Conservation (phyloP, 345 rosid species). For the Eucalyptus polyanthemos region DNA sequence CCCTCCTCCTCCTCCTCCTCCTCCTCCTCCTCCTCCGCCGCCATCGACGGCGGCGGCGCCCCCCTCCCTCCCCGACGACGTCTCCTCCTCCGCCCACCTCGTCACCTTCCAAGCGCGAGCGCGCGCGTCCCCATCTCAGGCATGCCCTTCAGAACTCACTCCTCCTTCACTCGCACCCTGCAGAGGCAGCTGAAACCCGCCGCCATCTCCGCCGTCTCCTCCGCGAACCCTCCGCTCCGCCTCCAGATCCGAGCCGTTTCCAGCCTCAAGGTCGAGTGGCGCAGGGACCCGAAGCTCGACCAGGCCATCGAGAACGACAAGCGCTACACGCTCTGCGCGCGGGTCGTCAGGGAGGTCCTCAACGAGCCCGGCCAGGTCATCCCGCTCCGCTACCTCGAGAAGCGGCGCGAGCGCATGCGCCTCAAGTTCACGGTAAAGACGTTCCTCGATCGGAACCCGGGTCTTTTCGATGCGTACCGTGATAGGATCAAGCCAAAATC, state of each 20-base stretch:
- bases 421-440: constrained; percentile 29
- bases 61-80: background rate
- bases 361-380: constrained; percentile 78
- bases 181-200: background rate
- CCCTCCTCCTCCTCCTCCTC: background rate
- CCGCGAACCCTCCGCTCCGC: background rate
- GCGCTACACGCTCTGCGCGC: constrained; percentile 45
- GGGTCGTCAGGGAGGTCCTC: constrained; percentile 63
- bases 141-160: background rate
- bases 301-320: constrained; percentile 65
- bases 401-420: constrained; percentile 67
- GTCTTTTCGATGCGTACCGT: constrained; percentile 42
- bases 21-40: background rate
- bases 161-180: background rate
- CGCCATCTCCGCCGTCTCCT: background rate
- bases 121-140: background rate
- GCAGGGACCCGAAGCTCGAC: constrained; percentile 60
- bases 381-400: constrained; percentile 61
- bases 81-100: background rate
- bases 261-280: constrained; percentile 77
- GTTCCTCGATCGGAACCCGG: constrained; percentile 45
- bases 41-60: background rate
- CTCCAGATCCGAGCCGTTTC: constrained; percentile 28
- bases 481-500: constrained; percentile 64
- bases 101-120: background rate